Evolutionary conservation across 164 flowering plant genomes (phyloP), one percentile per base, ranked within the genome.

Genomic region (Amborella trichopoda): DNA sequence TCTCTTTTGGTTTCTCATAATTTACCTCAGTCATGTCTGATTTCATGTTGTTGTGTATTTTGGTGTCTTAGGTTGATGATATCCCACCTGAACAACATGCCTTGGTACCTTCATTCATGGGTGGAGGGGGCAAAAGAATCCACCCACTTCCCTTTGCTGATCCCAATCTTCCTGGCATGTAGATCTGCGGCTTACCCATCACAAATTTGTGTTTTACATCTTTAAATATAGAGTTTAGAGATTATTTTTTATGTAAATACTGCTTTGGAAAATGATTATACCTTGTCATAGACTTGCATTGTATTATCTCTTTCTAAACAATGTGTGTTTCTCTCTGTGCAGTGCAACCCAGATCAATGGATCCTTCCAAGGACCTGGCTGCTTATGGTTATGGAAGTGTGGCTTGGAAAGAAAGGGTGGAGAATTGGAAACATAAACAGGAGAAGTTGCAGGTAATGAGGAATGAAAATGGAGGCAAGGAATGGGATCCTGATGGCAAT

Each of bases 341-440:
- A 76, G 83, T 72, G 49, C 83, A 70, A 67, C 75, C 80, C 26
- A 70, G 80, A 67, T 60, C 87, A 32, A 62, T 80, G 82, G 77
- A 74, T 63, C 87, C 87, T 39, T 68, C 80, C 36, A 80, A 74
- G 60, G 87, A 76, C 56, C 57, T 76, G 53, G 76, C 86, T 56
- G 86, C 73, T 23, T 79, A 79, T 67, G 87, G 87, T 17, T 80
- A 76, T 54, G 86, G 86, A 44, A 76, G 77, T 45, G 71, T 79
- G 26, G 81, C 81, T 48, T 78, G 85, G 85, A 78, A 76, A 63
- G 85, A 76, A 60, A 71, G 79, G 54, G 50, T 76, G 71, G 81
- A 73, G 49, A 60, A n/a, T 53, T 71, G 79, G 81, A 76, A 65
- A 54, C 71, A 74, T 28, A 75, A 63, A 52, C 78, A 78, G 39